These are phyloP conservation scores for Epichloe coenophiala DNA, from an alignment of 2,329 filamentous ascomycete species.

Conservation along the genomic window DNA sequence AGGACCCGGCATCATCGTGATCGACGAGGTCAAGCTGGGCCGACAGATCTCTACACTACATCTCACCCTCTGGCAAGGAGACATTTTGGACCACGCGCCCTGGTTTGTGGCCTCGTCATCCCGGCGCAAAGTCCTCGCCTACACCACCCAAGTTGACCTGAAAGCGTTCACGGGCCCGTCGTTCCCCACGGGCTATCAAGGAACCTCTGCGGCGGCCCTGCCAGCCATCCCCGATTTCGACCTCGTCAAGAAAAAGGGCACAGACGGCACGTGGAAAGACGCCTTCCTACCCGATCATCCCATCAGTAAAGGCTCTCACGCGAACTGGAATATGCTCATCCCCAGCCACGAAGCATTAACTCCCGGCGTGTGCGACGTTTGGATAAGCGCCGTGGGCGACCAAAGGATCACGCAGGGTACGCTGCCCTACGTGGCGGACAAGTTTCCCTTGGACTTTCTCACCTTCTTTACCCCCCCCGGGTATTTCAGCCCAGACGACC, in stretches of 20 bases:
- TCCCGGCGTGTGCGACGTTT: conserved; percentile 23
- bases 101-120: conserved; percentile 16
- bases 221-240: conserved; percentile 11
- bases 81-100: conserved; percentile 14
- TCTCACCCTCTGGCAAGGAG: conserved; percentile 21
- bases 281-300: conserved; percentile 1
- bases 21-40: conserved; percentile 5
- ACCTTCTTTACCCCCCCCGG: conserved; percentile 1
- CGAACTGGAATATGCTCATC: conserved; percentile 18
- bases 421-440: conserved; percentile 52
- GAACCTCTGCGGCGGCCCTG: conserved; percentile 5
- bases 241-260: background rate
- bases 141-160: conserved; percentile 18
- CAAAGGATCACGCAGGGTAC: conserved; percentile 49
- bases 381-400: conserved; percentile 47
- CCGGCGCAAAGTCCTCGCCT: conserved; percentile 17
- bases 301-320: conserved; percentile 17
- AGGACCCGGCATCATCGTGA: conserved; percentile 18
- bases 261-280: conserved; percentile 11
- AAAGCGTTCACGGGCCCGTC: conserved; percentile 16
- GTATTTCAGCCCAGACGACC: background rate
- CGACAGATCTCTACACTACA: conserved; percentile 2
- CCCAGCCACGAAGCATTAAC: conserved; percentile 8
- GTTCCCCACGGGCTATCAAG: conserved; percentile 15
- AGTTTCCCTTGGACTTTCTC: conserved; percentile 30